Evolutionary conservation across 2,329 filamentous ascomycete genomes (phyloP), one percentile per base, ranked within the genome.

Genomic region (Sarocladium kiliense): DNA sequence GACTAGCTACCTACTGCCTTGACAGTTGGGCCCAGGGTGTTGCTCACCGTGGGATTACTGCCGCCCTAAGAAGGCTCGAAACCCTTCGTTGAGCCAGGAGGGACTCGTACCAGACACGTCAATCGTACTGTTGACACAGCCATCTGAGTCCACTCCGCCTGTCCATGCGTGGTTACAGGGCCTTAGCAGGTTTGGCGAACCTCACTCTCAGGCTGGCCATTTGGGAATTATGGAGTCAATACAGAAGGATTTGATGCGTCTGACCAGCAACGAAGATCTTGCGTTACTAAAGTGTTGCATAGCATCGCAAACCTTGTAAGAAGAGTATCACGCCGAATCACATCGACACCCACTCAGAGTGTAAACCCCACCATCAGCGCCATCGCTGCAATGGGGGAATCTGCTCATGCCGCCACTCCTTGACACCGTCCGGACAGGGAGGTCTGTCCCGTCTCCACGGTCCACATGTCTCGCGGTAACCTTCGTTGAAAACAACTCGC

Each of bases 401-500:
- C n/a, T 47, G 27, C 7, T 36, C 5, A 51, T 21, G 47, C 27
- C 47, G 47, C 47, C 30, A 51, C 18, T 36, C 4, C 27, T n/a
- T n/a, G n/a, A 7, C 6, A 10, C 47, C n/a, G 27, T 26, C 47
- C 47, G 30, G 47, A 51, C 27, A 36, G 21, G 30, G 47, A 34
- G 47, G 47, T 51, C 47, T 51, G 27, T 51, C 47, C 47, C n/a
- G 26, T 23, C n/a, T 21, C 26, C n/a, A 18, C 14, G 26, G 18
- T 18, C 47, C 47, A 51, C 47, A 34, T 51, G 47, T 51, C 30
- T 51, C 30, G 16, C 47, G 47, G 47, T 34, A 32, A 36, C 47
- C 47, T 51, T 51, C 44, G 25, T 27, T 18, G 18, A 36, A 34
- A 36, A 34, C 27, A 34, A 4, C n/a, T 36, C 27, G 30, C 30